Conservation (phyloP, 1,284 basidiomycete species). For the Quambalaria eucalypti region DNA sequence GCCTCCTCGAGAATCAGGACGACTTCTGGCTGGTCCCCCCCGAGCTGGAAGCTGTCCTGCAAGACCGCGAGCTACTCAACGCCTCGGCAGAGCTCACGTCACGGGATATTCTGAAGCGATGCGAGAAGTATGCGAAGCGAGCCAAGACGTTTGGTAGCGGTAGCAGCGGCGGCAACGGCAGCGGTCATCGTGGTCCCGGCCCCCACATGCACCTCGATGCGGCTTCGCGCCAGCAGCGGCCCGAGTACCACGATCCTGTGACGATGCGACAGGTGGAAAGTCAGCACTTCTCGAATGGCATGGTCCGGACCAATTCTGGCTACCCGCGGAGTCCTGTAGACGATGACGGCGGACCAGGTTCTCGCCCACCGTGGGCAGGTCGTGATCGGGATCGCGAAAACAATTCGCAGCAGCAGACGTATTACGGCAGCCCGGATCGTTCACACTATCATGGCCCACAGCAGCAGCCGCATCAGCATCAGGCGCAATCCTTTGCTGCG, state of each 20-base stretch:
- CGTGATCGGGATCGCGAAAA: not conserved
- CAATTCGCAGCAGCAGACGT: not conserved
- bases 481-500: no score
- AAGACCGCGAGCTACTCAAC: constrained; percentile 39
- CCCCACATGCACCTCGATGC: constrained; percentile 10
- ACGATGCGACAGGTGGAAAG: constrained; percentile 23
- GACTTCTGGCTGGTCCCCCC: constrained; percentile 56
- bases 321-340: constrained; percentile 5
- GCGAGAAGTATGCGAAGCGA: constrained; percentile 35
- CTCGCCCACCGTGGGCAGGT: not conserved
- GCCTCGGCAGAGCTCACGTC: constrained; percentile 33
- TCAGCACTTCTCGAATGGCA: not conserved
- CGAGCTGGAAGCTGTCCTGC: constrained; percentile 36
- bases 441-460: not conserved
- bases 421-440: not conserved
- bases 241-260: constrained; percentile 26
- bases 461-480: not conserved
- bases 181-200: constrained; percentile 4
- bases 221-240: constrained; percentile 18
- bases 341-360: not conserved
- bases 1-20: constrained; percentile 84
- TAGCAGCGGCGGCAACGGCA: not conserved
- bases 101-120: constrained; percentile 37
- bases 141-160: not conserved
- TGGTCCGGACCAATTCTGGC: not conserved